Evolutionary conservation across 345 rosid genomes (phyloP), one percentile per base, ranked within the genome.

Genomic region (Syzygium aqueum): DNA sequence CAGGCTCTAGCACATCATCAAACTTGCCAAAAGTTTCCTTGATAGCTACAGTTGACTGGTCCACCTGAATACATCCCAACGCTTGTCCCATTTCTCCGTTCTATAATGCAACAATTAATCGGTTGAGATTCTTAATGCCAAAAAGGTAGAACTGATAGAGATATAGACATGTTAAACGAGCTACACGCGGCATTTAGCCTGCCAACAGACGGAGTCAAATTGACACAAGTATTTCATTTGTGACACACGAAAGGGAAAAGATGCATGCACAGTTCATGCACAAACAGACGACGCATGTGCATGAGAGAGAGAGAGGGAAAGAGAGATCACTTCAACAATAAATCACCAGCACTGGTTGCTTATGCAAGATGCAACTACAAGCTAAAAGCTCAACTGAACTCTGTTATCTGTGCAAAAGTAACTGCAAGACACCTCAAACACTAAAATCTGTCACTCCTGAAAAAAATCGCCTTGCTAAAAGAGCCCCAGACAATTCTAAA

Each of bases 21-120:
- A 92, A 95, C 90, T 90, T 95, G 80, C 98, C 98, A 87, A 95
- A 95, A 25, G 92, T 94, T 92, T 95, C 98, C 77, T 65, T 90
- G 84, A 95, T 92, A 65, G 94, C 95, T 67, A 95, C 96, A 51
- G 91, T 95, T 37, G 98, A 95, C 90, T 95, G 97, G 49, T 95
- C 98, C 87, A 95, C 97, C 88, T 93, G 94, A 54, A 95, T 21
- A 84, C 97, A 95, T 46, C 98, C 94, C 14, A 94, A 86, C 40
- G 84, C 94, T 87, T 92, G 91, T 27, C 93, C 93, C 93, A 92
- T 92, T 87, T 86, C 86, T 82, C 85, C 85, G 77, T 67, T 43
- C 87, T 82, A 84, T 14, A 50, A 90, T 28, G 84, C 61, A 83
- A 19, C 1, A 6, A 67, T 17, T 0, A 33, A 33, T 33, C 33